Conservation (phyloP, 2,329 filamentous ascomycete genomes). For the Didymellaceae sp. region DNA sequence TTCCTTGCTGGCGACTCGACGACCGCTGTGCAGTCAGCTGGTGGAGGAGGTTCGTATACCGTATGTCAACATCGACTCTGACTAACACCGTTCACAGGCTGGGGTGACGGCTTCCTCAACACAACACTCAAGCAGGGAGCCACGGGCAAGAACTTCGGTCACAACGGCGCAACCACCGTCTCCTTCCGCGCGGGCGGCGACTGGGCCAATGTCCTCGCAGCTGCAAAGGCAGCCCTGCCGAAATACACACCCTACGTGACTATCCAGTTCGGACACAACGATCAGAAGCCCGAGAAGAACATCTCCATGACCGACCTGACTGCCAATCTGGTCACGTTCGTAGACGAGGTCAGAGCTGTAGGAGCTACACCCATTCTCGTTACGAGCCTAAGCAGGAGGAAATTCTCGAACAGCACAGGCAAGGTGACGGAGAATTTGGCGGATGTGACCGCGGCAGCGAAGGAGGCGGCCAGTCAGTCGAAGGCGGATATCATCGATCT, state of each 20-base stretch:
- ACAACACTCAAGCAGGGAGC: conserved; percentile 56
- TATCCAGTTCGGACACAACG: conserved; percentile 67
- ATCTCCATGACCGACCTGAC: conserved; percentile 57
- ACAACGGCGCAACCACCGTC: conserved; percentile 61
- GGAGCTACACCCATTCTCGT: conserved; percentile 54
- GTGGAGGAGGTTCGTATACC: conserved; percentile 24
- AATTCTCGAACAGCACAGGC: conserved; percentile 48
- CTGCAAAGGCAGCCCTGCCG: conserved; percentile 45
- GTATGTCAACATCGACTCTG: background rate
- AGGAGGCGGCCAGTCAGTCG: conserved; percentile 53
- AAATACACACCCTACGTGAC: conserved; percentile 59
- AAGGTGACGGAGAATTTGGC: conserved; percentile 55
- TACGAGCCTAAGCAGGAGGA: conserved; percentile 61
- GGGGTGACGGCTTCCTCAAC: conserved; percentile 64
- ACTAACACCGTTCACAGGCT: conserved; percentile 48
- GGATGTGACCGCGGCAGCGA: conserved; percentile 53
- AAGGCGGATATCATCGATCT: conserved; percentile 57
- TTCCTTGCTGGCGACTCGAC: conserved; percentile 48
- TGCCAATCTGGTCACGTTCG: conserved; percentile 56
- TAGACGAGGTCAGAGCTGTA: conserved; percentile 38
- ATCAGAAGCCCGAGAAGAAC: conserved; percentile 56
- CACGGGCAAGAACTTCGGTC: conserved; percentile 61
- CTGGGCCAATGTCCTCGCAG: conserved; percentile 58
- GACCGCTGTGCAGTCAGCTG: conserved; percentile 36
- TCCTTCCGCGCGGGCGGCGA: conserved; percentile 60